Percentiles rank a stretch among this genome's conserved stretches.
Evolutionary conservation across 2,329 filamentous ascomycete species (phyloP).

Genomic region (Fusarium tjaetaba): DNA sequence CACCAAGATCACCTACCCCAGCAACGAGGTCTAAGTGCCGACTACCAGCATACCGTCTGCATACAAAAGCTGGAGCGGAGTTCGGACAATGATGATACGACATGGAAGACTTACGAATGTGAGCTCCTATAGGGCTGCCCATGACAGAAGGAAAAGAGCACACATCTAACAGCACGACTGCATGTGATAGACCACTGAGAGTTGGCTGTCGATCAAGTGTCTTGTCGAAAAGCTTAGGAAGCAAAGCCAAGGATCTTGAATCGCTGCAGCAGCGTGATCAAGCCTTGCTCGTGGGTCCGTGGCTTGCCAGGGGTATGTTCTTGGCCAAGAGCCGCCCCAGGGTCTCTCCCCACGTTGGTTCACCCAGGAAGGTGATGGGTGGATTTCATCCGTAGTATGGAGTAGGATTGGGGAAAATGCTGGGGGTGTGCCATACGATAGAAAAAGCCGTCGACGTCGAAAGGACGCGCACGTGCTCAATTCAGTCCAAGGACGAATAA

Average conservation of each 20-base stretch:
- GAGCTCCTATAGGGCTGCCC: conserved; percentile 2
- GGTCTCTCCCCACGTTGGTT: conserved; percentile 42
- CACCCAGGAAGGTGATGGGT: conserved; percentile 42
- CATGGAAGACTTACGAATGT: conserved; percentile 18
- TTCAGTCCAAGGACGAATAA: conserved; percentile 28
- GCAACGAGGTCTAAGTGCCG: conserved; percentile 69
- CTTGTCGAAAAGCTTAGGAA: conserved; percentile 6
- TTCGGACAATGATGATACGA: conserved; percentile 13
- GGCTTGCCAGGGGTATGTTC: conserved; percentile 29
- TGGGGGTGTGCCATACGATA: conserved; percentile 9
- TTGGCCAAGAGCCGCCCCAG: conserved; percentile 31
- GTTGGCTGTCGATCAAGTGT: conserved; percentile 8
- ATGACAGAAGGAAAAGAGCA: conserved; percentile 6
- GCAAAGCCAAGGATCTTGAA: conserved; percentile 30
- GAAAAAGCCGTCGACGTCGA: conserved; percentile 17
- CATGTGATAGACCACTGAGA: not conserved
- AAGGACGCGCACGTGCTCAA: conserved; percentile 41
- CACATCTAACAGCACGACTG: conserved; percentile 13
- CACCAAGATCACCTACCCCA: conserved; percentile 73
- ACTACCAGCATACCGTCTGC: not conserved
- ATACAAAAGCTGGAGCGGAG: not conserved
- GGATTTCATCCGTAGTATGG: conserved; percentile 25
- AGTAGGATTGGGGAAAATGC: conserved; percentile 18
- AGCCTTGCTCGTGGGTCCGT: conserved; percentile 25
- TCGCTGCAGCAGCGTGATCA: conserved; percentile 18